A percentile compares a stretch with the other conserved stretches of the same genome.
phyloP scores from a whole-genome alignment of 306 rosid species.

The Acacia crassicarpa region DNA sequence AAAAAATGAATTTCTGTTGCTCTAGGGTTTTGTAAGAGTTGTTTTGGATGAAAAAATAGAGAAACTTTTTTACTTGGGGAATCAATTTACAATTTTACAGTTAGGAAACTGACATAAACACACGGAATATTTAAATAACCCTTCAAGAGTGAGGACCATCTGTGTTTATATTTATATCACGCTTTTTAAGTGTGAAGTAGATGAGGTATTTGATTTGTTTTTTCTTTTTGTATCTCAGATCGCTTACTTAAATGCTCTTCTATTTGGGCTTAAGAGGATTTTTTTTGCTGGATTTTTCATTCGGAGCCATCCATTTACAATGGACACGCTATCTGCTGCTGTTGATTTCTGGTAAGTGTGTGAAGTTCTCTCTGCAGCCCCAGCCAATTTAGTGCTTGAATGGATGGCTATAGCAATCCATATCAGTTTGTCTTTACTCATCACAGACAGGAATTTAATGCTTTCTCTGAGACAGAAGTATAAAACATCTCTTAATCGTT shows the following conservation, averaged over 20 bases:
- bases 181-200: conserved; percentile 15
- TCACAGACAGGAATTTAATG: not conserved
- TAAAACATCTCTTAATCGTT: not conserved
- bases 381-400: not conserved
- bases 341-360: conserved; percentile 82
- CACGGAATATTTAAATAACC: not conserved
- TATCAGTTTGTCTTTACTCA: not conserved
- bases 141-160: conserved; percentile 3
- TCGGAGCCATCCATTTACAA: conserved; percentile 74
- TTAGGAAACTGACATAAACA: not conserved
- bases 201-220: conserved; percentile 19
- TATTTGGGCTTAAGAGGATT: conserved; percentile 89
- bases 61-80: not conserved
- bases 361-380: not conserved
- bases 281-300: conserved; percentile 91
- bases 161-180: not conserved
- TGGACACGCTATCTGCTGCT: conserved; percentile 92
- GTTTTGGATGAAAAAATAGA: not conserved
- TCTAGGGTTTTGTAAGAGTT: not conserved
- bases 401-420: not conserved
- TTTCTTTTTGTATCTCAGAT: conserved; percentile 48
- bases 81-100: not conserved
- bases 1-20: not conserved
- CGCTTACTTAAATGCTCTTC: conserved; percentile 89
- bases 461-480: not conserved